A percentile compares a stretch with the other conserved stretches of the same genome.
Evolutionary conservation across 352 stramenopile genomes (phyloP).

Genomic region (Peronospora destructor): DNA sequence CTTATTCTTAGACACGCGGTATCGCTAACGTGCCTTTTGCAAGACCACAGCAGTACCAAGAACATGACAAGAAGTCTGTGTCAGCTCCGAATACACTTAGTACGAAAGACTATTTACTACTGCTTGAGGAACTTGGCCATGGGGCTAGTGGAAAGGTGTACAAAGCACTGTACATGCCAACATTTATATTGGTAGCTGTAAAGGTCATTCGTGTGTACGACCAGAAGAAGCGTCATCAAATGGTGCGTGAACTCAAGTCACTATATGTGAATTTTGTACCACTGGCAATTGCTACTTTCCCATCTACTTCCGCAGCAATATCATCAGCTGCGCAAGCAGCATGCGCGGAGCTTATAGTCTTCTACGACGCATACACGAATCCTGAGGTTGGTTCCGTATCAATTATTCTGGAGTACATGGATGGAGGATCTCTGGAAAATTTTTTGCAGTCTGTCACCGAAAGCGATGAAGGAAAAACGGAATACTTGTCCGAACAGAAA

Average conservation of each 20-base stretch:
- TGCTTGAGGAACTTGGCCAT: conserved; percentile 69
- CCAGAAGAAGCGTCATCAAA: conserved; percentile 83
- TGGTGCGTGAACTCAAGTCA: conserved; percentile 83
- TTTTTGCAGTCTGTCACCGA: conserved; percentile 38
- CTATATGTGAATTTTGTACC: conserved; percentile 77
- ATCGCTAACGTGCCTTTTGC: conserved; percentile 66
- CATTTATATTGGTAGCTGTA: conserved; percentile 83
- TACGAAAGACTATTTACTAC: conserved; percentile 59
- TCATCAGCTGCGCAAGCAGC: conserved; percentile 28
- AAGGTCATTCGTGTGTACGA: conserved; percentile 88
- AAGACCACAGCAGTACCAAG: conserved; percentile 12
- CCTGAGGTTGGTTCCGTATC: conserved; percentile 77
- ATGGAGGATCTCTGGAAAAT: conserved; percentile 85
- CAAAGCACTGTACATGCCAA: conserved; percentile 85
- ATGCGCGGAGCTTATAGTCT: conserved; percentile 80
- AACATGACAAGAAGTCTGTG: conserved; percentile 10
- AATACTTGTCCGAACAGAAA: conserved; percentile 49
- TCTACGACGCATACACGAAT: conserved; percentile 91
- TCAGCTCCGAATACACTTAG: conserved; percentile 22
- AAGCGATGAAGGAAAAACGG: conserved; percentile 7
- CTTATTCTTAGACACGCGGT: conserved; percentile 46
- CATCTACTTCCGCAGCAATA: neutral
- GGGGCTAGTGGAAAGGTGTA: conserved; percentile 86
- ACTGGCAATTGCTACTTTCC: conserved; percentile 37
- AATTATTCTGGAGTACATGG: conserved; percentile 94